Evolutionary conservation across 176 grass and related monocot genomes (phyloP).

Genomic region (Bromus sterilis): DNA sequence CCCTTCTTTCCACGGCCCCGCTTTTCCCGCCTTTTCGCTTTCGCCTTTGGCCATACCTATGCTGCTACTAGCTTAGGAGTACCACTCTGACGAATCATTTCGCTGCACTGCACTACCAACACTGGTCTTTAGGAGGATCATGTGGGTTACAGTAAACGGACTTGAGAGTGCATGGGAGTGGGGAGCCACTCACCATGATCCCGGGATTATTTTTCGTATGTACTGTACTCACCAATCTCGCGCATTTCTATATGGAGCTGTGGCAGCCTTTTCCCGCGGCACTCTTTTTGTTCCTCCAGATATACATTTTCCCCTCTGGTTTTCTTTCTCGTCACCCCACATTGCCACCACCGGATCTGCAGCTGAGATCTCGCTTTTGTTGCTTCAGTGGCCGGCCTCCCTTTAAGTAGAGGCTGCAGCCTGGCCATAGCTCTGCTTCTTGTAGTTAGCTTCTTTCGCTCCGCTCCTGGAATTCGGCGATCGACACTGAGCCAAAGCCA

Average conservation of each 20-base stretch:
- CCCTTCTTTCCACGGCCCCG: conserved; percentile 41
- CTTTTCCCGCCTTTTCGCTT: conserved; percentile 19
- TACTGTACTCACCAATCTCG: conserved; percentile 5
- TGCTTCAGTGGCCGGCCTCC: conserved; percentile 14
- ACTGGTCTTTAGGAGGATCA: conserved; percentile 40
- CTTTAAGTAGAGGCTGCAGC: conserved; percentile 42
- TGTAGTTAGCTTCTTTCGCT: background rate
- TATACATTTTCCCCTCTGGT: background rate
- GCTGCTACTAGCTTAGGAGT: too few species aligned
- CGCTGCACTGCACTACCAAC: background rate
- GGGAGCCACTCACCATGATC: conserved; percentile 58
- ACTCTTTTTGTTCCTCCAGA: conserved; percentile 38
- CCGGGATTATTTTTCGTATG: conserved; percentile 56
- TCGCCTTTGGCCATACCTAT: conserved; percentile 6
- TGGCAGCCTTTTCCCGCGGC: conserved; percentile 52
- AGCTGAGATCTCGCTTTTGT: conserved; percentile 49
- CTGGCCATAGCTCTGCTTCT: background rate
- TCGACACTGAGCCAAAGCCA: background rate
- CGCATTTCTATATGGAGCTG: conserved; percentile 25
- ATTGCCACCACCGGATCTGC: conserved; percentile 38
- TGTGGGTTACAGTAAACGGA: background rate
- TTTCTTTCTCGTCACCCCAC: conserved; percentile 10
- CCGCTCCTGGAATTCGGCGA: background rate
- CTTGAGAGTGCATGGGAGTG: conserved; percentile 20
- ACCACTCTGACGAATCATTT: conserved; percentile 18